A percentile compares a stretch with the other conserved stretches of the same genome.
Evolutionary conservation across 148 eudicot genomes (phyloP).

Genomic region (Euryodendron excelsum): DNA sequence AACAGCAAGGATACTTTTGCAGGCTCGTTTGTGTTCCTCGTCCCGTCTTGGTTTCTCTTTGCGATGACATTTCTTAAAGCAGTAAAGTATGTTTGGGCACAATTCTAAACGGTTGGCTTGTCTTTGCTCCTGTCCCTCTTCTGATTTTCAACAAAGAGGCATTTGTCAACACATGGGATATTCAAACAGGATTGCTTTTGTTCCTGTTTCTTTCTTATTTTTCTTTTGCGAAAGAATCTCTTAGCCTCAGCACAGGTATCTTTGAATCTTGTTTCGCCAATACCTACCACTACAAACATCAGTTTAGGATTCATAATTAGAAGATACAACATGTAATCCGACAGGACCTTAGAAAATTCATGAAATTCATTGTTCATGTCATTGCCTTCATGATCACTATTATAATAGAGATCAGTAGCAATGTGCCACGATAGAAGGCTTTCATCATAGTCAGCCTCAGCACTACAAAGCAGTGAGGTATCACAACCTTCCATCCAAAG

Average conservation of each 20-base stretch:
- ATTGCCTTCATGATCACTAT: background rate
- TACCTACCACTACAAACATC: constrained; percentile 32
- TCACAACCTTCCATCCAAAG: constrained; percentile 7
- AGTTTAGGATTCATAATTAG: constrained; percentile 34
- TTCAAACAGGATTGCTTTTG: too few relatives aligned
- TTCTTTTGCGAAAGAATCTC: constrained; percentile 16
- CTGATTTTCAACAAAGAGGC: background rate
- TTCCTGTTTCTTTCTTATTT: background rate
- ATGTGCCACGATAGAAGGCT: constrained; percentile 50
- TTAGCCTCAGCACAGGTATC: constrained; percentile 43
- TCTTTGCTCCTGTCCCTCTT: background rate
- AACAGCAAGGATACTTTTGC: background rate
- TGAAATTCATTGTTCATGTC: background rate
- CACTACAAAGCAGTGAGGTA: constrained; percentile 14
- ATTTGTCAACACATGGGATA: background rate
- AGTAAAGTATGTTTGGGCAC: too few relatives aligned
- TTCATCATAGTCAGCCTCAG: constrained; percentile 37
- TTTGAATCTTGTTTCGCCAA: constrained; percentile 34
- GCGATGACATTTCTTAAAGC: too few relatives aligned
- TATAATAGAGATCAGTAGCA: constrained; percentile 46
- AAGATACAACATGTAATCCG: constrained; percentile 32
- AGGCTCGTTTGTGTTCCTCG: background rate
- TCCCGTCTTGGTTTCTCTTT: too few relatives aligned
- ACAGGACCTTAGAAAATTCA: constrained; percentile 26
- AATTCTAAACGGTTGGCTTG: too few relatives aligned